phyloP scores from a whole-genome alignment of 441 rosid genomes.

The Metrosideros polymorpha region DNA sequence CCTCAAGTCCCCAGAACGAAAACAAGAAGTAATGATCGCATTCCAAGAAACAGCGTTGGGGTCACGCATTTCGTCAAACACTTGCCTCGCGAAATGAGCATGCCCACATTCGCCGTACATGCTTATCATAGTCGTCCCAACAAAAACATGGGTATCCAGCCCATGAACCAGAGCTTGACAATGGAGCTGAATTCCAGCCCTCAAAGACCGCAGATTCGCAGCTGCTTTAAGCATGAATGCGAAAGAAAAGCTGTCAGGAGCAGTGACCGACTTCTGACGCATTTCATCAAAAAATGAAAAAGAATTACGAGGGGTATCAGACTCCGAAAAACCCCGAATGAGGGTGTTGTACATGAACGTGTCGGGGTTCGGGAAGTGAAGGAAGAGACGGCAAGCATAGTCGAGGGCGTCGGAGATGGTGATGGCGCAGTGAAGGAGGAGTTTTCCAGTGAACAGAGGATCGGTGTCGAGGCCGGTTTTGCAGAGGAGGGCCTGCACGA shows the following conservation, averaged over 20 bases:
- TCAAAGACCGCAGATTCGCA: slow-evolving; percentile 27
- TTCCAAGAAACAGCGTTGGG: slow-evolving; percentile 67
- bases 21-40: slow-evolving; percentile 44
- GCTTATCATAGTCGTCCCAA: slow-evolving; percentile 59
- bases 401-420: slow-evolving; percentile 32
- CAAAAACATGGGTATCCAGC: slow-evolving; percentile 43
- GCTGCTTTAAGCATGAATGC: slow-evolving; percentile 60
- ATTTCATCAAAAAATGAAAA: slow-evolving; percentile 29
- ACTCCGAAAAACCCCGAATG: slow-evolving; percentile 50
- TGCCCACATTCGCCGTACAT: slow-evolving; percentile 62
- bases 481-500: slow-evolving; percentile 41
- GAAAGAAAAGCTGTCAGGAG: slow-evolving; percentile 70
- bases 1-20: slow-evolving; percentile 29
- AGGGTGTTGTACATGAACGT: slow-evolving; percentile 68
- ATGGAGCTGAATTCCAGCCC: slow-evolving; percentile 53
- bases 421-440: slow-evolving; percentile 44
- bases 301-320: slow-evolving; percentile 32
- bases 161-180: slow-evolving; percentile 52
- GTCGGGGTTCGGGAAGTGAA: slow-evolving; percentile 39
- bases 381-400: slow-evolving; percentile 39
- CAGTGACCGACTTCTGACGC: slow-evolving; percentile 23
- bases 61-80: slow-evolving; percentile 52
- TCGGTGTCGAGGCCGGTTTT: slow-evolving; percentile 35
- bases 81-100: slow-evolving; percentile 33
- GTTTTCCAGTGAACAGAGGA: slow-evolving; percentile 47